Evolutionary conservation across 1,284 basidiomycete species (phyloP), one percentile per base, ranked within the genome.

Genomic region (Ganoderma meredithae): DNA sequence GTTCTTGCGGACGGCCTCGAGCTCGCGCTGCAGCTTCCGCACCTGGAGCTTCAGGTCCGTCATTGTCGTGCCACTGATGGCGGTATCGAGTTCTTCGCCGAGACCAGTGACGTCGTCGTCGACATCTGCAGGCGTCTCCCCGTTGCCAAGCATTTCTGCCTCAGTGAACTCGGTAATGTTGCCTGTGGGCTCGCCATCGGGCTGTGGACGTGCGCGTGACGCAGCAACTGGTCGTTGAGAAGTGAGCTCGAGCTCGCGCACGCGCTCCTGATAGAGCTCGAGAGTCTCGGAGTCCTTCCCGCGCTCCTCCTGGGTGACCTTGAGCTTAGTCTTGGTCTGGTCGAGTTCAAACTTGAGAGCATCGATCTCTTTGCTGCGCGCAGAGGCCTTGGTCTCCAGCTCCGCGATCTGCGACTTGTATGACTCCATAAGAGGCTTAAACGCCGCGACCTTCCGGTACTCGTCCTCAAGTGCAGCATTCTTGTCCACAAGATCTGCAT

Each of bases 401-500:
- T 94, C 90, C 17, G 89, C 84, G 60, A 98, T 93, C 75, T 97
- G 95, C 33, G 83, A 86, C 80, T 96, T 97, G 84, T 98, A 98
- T 4, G 93, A 94, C 73, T 98, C 96, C 88, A 96, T 92, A 55
- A 97, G 84, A 1, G 94, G 92, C 79, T 95, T 96, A 83, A 94
- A 95, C 1, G 91, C 89, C 0, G 92, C 88, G 13, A 96, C 90
- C 76, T 95, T 96, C 77, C 91, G 89, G 75, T 94, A 92, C 76
- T 98, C 95, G 72, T 96, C 95, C 79, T 98, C 96, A 7, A 99
- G 83, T 0, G 91, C 87, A 0, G 95, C 93, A 75, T 97, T 97
- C 79, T 92, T 93, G 82, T 98, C 95, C 39, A 98, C 91, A 13
- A 99, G 87, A 67, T 92, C 90, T 5, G 95, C 90, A 72, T 99